Percentiles rank a stretch among this genome's conserved stretches.
phyloP scores from a whole-genome alignment of 768 basidiomycete species.

The Russula olivacea region DNA sequence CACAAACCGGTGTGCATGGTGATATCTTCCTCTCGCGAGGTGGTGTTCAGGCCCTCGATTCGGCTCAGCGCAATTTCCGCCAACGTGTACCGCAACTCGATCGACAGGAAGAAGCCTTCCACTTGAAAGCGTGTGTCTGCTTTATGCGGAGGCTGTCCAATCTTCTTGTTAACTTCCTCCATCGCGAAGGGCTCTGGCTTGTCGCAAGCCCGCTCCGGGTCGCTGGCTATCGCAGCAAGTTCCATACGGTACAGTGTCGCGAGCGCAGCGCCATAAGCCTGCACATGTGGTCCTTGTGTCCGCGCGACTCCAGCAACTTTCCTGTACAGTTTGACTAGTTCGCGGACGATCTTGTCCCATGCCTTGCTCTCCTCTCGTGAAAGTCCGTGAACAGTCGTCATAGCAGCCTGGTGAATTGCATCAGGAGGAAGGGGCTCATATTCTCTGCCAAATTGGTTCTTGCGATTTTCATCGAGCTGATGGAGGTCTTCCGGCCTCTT shows the following conservation, averaged over 20 bases:
- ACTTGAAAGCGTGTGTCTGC: constrained; percentile 34
- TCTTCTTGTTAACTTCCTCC: constrained; percentile 28
- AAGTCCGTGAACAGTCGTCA: constrained; percentile 26
- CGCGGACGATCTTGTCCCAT: constrained; percentile 28
- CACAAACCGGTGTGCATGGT: constrained; percentile 23
- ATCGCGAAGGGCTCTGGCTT: constrained; percentile 31
- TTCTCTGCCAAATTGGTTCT: constrained; percentile 7
- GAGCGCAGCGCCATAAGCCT: constrained; percentile 34
- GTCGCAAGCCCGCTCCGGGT: constrained; percentile 24
- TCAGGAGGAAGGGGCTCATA: constrained; percentile 24
- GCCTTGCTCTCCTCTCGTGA: constrained; percentile 21
- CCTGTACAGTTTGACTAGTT: constrained; percentile 28
- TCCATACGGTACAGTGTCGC: constrained; percentile 32
- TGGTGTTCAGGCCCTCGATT: constrained; percentile 17
- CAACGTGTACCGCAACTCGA: constrained; percentile 34
- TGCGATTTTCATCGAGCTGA: not conserved
- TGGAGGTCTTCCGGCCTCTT: not conserved
- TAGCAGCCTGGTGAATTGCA: constrained; percentile 10
- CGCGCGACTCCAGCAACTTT: constrained; percentile 27
- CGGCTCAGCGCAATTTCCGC: constrained; percentile 31
- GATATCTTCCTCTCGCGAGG: constrained; percentile 7
- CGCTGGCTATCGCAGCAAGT: constrained; percentile 25
- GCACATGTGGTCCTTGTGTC: constrained; percentile 31
- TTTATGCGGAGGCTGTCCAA: constrained; percentile 35
- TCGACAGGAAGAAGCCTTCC: constrained; percentile 33